Evolutionary conservation across 768 basidiomycete genomes (phyloP).

Genomic region (Naganishia vaughanmartiniae): DNA sequence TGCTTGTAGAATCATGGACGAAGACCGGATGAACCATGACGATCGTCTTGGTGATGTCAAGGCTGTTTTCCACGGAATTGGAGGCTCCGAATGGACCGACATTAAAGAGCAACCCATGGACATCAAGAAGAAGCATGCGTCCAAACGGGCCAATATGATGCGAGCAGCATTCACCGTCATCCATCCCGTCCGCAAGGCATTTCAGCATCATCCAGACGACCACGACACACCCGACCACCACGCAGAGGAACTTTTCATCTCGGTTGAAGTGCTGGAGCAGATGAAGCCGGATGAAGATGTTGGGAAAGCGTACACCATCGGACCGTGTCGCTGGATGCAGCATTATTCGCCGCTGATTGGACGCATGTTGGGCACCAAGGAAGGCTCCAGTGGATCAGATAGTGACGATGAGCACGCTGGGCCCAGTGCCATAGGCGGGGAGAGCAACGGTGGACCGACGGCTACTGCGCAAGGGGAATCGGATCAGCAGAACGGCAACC

Average conservation of each 20-base stretch:
- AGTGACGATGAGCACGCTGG: slow-evolving; percentile 36
- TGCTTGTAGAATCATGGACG: slow-evolving; percentile 41
- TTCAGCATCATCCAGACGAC: slow-evolving; percentile 32
- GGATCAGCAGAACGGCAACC: neutral
- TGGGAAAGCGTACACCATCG: slow-evolving; percentile 54
- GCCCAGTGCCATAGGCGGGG: slow-evolving; percentile 32
- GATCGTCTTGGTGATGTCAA: slow-evolving; percentile 44
- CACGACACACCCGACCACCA: slow-evolving; percentile 22
- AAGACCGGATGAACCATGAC: slow-evolving; percentile 47
- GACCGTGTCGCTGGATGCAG: slow-evolving; percentile 52
- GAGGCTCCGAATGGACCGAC: slow-evolving; percentile 25
- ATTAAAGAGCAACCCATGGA: slow-evolving; percentile 39
- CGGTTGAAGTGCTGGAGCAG: slow-evolving; percentile 49
- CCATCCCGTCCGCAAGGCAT: neutral
- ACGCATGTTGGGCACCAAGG: slow-evolving; percentile 46
- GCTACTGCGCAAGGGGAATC: slow-evolving; percentile 5
- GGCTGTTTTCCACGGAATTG: slow-evolving; percentile 20
- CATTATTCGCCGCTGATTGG: slow-evolving; percentile 57
- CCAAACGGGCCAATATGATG: slow-evolving; percentile 38
- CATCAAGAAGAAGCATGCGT: slow-evolving; percentile 40
- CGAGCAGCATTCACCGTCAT: slow-evolving; percentile 24
- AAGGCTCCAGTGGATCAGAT: slow-evolving; percentile 33
- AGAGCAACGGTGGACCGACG: neutral
- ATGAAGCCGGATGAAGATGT: slow-evolving; percentile 45
- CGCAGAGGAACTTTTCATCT: slow-evolving; percentile 38